These are phyloP conservation scores for Ceratocystis cubensis DNA, from an alignment of 2,329 filamentous ascomycete species.

Conservation along the genomic window DNA sequence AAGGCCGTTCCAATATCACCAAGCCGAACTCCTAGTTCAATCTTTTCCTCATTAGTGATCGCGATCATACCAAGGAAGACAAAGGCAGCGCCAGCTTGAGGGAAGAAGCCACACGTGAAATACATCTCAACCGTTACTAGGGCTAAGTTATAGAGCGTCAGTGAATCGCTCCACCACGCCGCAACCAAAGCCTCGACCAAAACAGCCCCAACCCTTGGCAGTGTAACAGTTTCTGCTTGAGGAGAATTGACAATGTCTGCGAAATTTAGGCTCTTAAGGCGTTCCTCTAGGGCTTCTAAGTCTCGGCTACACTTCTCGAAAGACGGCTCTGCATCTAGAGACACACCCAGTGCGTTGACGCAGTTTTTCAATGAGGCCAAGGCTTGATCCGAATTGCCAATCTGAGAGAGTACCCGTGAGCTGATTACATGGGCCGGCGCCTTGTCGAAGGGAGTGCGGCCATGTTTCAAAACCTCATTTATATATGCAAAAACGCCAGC, in stretches of 20 bases:
- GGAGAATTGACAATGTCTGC: slow-evolving; percentile 30
- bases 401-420: slow-evolving; percentile 63
- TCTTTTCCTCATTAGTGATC: slow-evolving; percentile 57
- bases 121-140: slow-evolving; percentile 56
- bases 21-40: slow-evolving; percentile 53
- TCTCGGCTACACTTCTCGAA: slow-evolving; percentile 67
- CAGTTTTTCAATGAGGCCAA: slow-evolving; percentile 60
- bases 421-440: slow-evolving; percentile 73
- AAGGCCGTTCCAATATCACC: slow-evolving; percentile 51
- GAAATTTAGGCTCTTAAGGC: slow-evolving; percentile 46
- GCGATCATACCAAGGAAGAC: slow-evolving; percentile 56
- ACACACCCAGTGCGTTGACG: slow-evolving; percentile 54
- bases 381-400: slow-evolving; percentile 57
- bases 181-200: slow-evolving; percentile 56
- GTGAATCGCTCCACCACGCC: slow-evolving; percentile 59
- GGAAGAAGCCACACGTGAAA: slow-evolving; percentile 49
- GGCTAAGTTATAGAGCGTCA: slow-evolving; percentile 60
- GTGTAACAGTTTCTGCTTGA: slow-evolving; percentile 35
- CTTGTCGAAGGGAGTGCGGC: slow-evolving; percentile 62
- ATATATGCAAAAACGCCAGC: slow-evolving; percentile 56
- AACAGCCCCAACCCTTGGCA: slow-evolving; percentile 55
- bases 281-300: slow-evolving; percentile 51
- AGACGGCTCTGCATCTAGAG: slow-evolving; percentile 51
- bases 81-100: slow-evolving; percentile 57
- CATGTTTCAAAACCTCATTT: slow-evolving; percentile 54